phyloP scores from a whole-genome alignment of 768 basidiomycete genomes.

The Boletellus ananas region DNA sequence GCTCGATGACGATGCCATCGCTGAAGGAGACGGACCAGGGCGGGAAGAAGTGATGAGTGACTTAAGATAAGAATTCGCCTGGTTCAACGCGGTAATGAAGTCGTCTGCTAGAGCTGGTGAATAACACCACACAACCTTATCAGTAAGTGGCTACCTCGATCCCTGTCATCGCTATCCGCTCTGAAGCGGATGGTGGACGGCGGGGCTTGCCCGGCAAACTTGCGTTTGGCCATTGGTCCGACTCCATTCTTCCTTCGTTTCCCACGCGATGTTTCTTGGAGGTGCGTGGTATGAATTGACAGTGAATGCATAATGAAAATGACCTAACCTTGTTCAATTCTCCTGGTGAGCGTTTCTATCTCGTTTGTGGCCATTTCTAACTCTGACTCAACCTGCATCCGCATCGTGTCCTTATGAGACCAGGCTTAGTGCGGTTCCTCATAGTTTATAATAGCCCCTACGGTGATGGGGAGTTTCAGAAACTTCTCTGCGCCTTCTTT shows the following conservation, averaged over 20 bases:
- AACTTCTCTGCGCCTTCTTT: slow-evolving; percentile 92
- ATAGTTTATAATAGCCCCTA: slow-evolving; percentile 23
- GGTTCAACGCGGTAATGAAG: slow-evolving; percentile 66
- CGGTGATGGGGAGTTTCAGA: slow-evolving; percentile 61
- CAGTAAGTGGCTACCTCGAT: slow-evolving; percentile 26
- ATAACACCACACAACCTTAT: background rate
- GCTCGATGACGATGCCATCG: slow-evolving; percentile 39
- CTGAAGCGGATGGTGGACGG: slow-evolving; percentile 25
- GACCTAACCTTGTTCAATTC: slow-evolving; percentile 43
- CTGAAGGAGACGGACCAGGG: slow-evolving; percentile 29
- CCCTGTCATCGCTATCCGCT: slow-evolving; percentile 34
- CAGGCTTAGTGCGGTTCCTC: slow-evolving; percentile 7
- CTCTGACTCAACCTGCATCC: slow-evolving; percentile 71
- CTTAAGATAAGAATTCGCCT: slow-evolving; percentile 56
- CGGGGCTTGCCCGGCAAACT: slow-evolving; percentile 33
- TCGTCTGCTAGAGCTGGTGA: slow-evolving; percentile 47
- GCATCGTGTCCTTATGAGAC: slow-evolving; percentile 51
- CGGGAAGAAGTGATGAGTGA: slow-evolving; percentile 49
- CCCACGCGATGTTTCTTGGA: slow-evolving; percentile 28
- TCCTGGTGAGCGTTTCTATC: slow-evolving; percentile 60
- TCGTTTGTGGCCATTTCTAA: slow-evolving; percentile 70
- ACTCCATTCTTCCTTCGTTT: slow-evolving; percentile 29
- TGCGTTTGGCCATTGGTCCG: slow-evolving; percentile 28
- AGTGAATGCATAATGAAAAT: background rate
- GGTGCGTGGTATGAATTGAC: background rate